Evolutionary conservation across 2,329 filamentous ascomycete genomes (phyloP), one percentile per base, ranked within the genome.

Genomic region (Capronia epimyces): DNA sequence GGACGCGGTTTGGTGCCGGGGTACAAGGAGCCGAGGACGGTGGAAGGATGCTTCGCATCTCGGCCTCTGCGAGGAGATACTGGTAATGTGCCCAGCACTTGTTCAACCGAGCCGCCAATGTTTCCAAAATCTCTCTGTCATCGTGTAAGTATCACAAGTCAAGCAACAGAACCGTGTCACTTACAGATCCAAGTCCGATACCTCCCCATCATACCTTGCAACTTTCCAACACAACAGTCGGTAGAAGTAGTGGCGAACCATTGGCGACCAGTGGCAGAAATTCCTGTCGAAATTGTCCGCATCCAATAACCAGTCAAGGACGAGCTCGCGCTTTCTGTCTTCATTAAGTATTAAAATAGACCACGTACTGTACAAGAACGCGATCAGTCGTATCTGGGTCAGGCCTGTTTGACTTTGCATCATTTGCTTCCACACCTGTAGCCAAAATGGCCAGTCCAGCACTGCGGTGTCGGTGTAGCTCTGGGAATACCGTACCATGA

Each of bases 231-330:
- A 95, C 18, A 95, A 69, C 43, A 96, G 72, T 41, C 90, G 87
- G 79, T 95, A 93, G 65, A 85, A 96, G 67, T 95, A 96, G 12
- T 89, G 86, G 54, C 90, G 81, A 18, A 95, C 88, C 90, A 95
- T 95, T 0, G 90, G 89, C 63, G 88, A 95, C 89, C 90, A 95
- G 63, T 95, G 89, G 64, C 86, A 91, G 70, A 95, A 96, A 55
- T 89, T 83, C 54, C 80, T 81, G 63, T 87, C 82, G 65, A 95
- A 95, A 1, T 85, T 79, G 21, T 83, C 76, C 47, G 86, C 83
- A 5, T 83, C 78, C 10, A 96, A 72, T 32, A 96, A 71, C 74
- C 93, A 90, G 18, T 82, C 80, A 22, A 86, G 62, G 64, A 87
- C 94, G 15, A 95, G 65, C 12, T 77, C 72, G 50, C 79, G 75